Percentiles rank a stretch among this genome's conserved stretches.
These are phyloP conservation scores for Lecanoromycetidae sp. DNA, from an alignment of 2,329 filamentous ascomycete species.

Conservation along the genomic window DNA sequence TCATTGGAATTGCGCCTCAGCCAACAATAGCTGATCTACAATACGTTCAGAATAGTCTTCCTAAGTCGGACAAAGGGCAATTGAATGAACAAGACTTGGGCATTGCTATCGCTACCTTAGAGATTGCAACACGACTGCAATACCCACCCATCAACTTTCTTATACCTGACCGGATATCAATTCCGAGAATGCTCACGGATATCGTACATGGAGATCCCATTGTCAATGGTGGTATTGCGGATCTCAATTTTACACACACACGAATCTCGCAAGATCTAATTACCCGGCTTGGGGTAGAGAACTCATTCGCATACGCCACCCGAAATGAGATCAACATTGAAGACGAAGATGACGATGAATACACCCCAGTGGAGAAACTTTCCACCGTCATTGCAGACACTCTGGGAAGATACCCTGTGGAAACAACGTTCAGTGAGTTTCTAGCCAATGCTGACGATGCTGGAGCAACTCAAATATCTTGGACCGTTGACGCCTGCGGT, in stretches of 20 bases:
- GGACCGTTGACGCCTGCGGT: slow-evolving; percentile 23
- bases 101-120: slow-evolving; percentile 6
- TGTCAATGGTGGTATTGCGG: not conserved
- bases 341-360: slow-evolving; percentile 23
- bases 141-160: not conserved
- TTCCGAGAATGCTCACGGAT: slow-evolving; percentile 1
- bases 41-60: not conserved
- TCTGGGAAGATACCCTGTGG: slow-evolving; percentile 23
- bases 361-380: slow-evolving; percentile 24
- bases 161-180: slow-evolving; percentile 7
- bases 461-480: slow-evolving; percentile 22
- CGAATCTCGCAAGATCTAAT: slow-evolving; percentile 4
- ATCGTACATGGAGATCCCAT: slow-evolving; percentile 13
- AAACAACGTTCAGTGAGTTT: slow-evolving; percentile 27
- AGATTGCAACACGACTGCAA: slow-evolving; percentile 2
- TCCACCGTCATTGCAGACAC: slow-evolving; percentile 25
- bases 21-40: slow-evolving; percentile 4
- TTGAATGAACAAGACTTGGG: not conserved
- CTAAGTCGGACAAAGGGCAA: not conserved
- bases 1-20: not conserved
- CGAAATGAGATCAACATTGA: slow-evolving; percentile 10
- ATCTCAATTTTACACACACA: slow-evolving; percentile 10
- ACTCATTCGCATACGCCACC: not conserved
- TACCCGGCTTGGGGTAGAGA: slow-evolving; percentile 5
- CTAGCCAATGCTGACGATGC: slow-evolving; percentile 29